These are phyloP conservation scores for Mycena olivaceomarginata DNA, from an alignment of 768 basidiomycete genomes.

Conservation along the genomic window DNA sequence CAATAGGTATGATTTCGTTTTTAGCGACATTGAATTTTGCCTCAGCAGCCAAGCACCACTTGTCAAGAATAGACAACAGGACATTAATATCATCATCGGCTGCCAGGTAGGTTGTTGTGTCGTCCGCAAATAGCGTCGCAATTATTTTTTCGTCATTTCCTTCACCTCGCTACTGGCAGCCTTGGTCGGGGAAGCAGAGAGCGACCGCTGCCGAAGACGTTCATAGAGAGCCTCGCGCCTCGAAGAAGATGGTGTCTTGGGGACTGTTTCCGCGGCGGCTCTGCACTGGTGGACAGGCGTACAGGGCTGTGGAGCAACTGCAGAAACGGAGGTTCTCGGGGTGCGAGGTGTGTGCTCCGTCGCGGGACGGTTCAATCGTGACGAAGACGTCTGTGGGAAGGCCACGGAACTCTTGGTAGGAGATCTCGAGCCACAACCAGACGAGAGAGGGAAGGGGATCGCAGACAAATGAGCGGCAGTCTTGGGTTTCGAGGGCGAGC, in stretches of 20 bases:
- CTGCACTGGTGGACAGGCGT: conserved; percentile 83
- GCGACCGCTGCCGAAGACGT: conserved; percentile 83
- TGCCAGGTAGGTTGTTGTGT: too few relatives aligned
- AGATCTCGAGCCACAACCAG: conserved; percentile 59
- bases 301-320: conserved; percentile 67
- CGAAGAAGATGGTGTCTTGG: conserved; percentile 82
- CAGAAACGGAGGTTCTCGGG: conserved; percentile 59
- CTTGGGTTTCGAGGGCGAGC: too few relatives aligned
- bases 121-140: too few relatives aligned
- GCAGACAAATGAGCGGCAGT: too few relatives aligned
- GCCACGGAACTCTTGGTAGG: conserved; percentile 67
- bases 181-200: conserved; percentile 82
- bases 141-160: too few relatives aligned
- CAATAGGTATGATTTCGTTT: too few relatives aligned
- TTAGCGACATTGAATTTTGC: too few relatives aligned
- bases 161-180: conserved; percentile 60
- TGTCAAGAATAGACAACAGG: too few relatives aligned
- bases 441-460: conserved; percentile 70
- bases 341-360: conserved; percentile 68
- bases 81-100: too few relatives aligned
- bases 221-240: conserved; percentile 91
- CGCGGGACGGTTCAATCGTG: conserved; percentile 62
- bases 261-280: conserved; percentile 70
- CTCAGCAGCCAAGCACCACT: too few relatives aligned
- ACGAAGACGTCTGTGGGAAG: conserved; percentile 83